These are phyloP conservation scores for Tremella fuciformis DNA, from an alignment of 768 basidiomycete species.

Conservation along the genomic window DNA sequence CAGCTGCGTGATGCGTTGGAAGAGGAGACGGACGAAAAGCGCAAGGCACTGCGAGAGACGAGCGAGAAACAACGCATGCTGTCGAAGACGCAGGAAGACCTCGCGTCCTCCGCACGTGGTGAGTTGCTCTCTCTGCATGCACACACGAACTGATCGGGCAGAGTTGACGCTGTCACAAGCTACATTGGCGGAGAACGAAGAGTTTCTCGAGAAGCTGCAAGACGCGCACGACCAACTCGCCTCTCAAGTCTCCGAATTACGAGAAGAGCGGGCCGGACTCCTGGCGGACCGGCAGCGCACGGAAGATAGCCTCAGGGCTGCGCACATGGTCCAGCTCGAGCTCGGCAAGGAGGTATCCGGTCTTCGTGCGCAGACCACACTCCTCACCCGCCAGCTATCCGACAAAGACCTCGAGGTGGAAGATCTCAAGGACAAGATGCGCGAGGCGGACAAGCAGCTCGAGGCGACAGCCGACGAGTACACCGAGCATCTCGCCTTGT, in stretches of 20 bases:
- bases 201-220: slow-evolving; percentile 28
- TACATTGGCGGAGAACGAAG: slow-evolving; percentile 33
- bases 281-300: not conserved
- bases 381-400: not conserved
- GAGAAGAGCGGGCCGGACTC: slow-evolving; percentile 10
- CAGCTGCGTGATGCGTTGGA: slow-evolving; percentile 7
- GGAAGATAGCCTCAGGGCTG: not conserved
- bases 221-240: slow-evolving; percentile 26
- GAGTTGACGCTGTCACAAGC: slow-evolving; percentile 10
- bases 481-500: slow-evolving; percentile 2
- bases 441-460: slow-evolving; percentile 3
- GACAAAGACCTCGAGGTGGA: not conserved
- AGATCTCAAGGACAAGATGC: not conserved
- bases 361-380: not conserved
- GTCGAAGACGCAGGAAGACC: slow-evolving; percentile 6
- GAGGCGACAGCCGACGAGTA: slow-evolving; percentile 15
- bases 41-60: slow-evolving; percentile 8
- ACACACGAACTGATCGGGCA: slow-evolving; percentile 1
- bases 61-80: not conserved
- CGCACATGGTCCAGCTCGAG: slow-evolving; percentile 1
- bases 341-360: not conserved
- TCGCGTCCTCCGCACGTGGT: slow-evolving; percentile 1
- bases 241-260: slow-evolving; percentile 17
- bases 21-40: slow-evolving; percentile 13
- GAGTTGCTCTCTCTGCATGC: slow-evolving; percentile 1